Evolutionary conservation across 2,329 filamentous ascomycete genomes (phyloP).

Genomic region (Aspergillus sp.): DNA sequence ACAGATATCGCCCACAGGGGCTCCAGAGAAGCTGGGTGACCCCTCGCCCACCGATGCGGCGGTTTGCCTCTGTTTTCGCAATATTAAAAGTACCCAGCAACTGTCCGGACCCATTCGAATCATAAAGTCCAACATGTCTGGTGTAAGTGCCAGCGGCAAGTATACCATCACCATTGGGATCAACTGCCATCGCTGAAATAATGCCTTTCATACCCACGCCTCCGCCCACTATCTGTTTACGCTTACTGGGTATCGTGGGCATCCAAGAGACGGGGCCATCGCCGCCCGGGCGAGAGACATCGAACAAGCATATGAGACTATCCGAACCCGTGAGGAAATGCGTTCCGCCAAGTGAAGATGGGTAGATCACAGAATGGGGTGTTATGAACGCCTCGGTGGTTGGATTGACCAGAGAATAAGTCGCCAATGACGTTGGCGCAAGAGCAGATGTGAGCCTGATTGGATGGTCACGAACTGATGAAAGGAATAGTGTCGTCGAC

Average conservation of each 20-base stretch:
- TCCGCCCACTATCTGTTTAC: constrained; percentile 39
- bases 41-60: constrained; percentile 42
- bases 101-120: constrained; percentile 40
- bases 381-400: constrained; percentile 50
- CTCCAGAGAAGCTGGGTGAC: constrained; percentile 52
- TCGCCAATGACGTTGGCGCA: constrained; percentile 39
- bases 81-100: constrained; percentile 46
- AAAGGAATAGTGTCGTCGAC: constrained; percentile 43
- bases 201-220: constrained; percentile 48
- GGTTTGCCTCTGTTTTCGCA: constrained; percentile 30
- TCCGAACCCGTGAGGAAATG: constrained; percentile 52
- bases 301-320: constrained; percentile 49
- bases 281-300: constrained; percentile 40
- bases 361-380: constrained; percentile 50
- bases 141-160: constrained; percentile 52
- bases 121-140: constrained; percentile 50
- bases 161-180: constrained; percentile 36
- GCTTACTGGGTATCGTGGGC: constrained; percentile 43
- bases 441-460: constrained; percentile 50
- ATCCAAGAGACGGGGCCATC: constrained; percentile 40
- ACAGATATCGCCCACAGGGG: constrained; percentile 50
- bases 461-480: constrained; percentile 47
- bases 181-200: constrained; percentile 45
- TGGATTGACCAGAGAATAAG: constrained; percentile 48
- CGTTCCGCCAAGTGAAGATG: constrained; percentile 34